Evolutionary conservation across 495 filamentous ascomycete genomes (phyloP).

Genomic region (Neurospora sp.): DNA sequence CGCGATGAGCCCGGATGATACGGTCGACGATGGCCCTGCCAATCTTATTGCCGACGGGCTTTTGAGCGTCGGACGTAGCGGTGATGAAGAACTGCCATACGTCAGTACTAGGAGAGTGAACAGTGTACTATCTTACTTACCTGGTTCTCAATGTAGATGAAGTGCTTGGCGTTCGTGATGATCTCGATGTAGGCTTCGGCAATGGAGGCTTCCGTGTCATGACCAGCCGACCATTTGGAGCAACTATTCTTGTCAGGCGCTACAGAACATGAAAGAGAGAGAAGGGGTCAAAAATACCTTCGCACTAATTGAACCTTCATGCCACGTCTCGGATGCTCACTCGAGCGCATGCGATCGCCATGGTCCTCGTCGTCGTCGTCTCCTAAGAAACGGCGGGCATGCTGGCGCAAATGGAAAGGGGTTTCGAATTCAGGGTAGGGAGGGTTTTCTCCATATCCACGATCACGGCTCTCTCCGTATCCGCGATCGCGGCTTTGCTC

Average conservation of each 20-base stretch:
- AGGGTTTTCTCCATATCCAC: neutral
- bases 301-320: slow-evolving; percentile 32
- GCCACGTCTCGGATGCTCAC: slow-evolving; percentile 3
- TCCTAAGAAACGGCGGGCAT: slow-evolving; percentile 19
- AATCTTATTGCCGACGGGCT: slow-evolving; percentile 77
- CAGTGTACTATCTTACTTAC: slow-evolving; percentile 5
- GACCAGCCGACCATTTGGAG: slow-evolving; percentile 63
- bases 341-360: neutral
- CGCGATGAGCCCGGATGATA: slow-evolving; percentile 65
- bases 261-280: neutral
- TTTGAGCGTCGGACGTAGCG: slow-evolving; percentile 64
- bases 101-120: neutral
- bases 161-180: slow-evolving; percentile 73
- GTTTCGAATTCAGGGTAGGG: neutral
- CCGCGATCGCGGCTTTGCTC: neutral
- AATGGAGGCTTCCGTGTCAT: slow-evolving; percentile 71
- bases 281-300: slow-evolving; percentile 22
- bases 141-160: slow-evolving; percentile 93
- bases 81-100: slow-evolving; percentile 75
- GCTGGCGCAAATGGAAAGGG: neutral
- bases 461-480: neutral
- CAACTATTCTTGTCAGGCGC: slow-evolving; percentile 30
- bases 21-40: slow-evolving; percentile 82
- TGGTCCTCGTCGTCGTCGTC: slow-evolving; percentile 15
- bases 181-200: slow-evolving; percentile 77